These are phyloP conservation scores for Rhodotorula kratochvilovae DNA, from an alignment of 768 basidiomycete species.

Conservation along the genomic window DNA sequence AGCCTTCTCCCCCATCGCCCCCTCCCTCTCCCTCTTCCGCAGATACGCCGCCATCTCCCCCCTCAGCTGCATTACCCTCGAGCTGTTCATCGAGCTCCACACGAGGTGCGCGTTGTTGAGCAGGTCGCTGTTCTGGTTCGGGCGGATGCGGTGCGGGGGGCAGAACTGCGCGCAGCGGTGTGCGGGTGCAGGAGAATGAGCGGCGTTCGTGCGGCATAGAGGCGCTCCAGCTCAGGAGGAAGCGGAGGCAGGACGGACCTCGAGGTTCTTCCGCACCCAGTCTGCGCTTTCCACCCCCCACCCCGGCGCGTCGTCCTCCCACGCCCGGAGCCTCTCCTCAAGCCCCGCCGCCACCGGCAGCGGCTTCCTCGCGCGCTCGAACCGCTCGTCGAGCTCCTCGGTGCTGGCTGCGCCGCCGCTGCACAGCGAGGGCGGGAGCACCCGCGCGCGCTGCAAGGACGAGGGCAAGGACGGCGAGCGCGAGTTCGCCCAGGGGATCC, in stretches of 20 bases:
- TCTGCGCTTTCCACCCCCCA: conserved; percentile 18
- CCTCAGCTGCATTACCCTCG: background rate
- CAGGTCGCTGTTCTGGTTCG: conserved; percentile 24
- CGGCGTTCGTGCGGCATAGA: too few relatives aligned
- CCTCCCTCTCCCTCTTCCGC: conserved; percentile 11
- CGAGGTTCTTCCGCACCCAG: conserved; percentile 21
- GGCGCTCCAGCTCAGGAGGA: background rate
- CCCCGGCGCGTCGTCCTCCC: conserved; percentile 18
- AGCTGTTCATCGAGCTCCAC: conserved; percentile 15
- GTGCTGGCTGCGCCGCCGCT: too few relatives aligned
- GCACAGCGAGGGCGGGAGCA: too few relatives aligned
- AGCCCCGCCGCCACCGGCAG: background rate
- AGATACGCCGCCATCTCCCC: conserved; percentile 15
- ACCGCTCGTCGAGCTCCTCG: background rate
- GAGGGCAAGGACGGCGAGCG: too few relatives aligned
- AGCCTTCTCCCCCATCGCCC: conserved; percentile 5
- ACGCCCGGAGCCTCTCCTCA: conserved; percentile 1
- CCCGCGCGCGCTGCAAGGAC: too few relatives aligned
- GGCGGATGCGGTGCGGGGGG: conserved; percentile 15
- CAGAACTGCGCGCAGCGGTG: conserved; percentile 9
- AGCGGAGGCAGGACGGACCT: conserved; percentile 4
- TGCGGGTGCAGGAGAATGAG: too few relatives aligned
- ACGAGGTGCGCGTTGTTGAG: conserved; percentile 12
- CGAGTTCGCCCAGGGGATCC: too few relatives aligned
- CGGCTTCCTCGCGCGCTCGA: conserved; percentile 1